These are phyloP conservation scores for Tylopilus sp. DNA, from an alignment of 768 basidiomycete species.

Conservation along the genomic window DNA sequence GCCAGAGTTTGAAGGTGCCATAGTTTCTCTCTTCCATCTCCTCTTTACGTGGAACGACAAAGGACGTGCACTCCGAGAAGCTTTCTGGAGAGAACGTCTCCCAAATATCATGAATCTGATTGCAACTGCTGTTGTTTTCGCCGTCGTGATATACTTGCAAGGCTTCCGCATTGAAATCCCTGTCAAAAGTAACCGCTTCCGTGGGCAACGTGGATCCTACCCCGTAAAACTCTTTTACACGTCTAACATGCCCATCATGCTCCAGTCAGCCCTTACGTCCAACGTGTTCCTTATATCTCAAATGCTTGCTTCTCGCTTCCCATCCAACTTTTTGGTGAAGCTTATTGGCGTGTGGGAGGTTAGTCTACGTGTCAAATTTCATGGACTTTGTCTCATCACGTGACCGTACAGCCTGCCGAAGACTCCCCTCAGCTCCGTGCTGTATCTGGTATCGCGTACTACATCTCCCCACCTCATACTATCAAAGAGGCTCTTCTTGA, in stretches of 20 bases:
- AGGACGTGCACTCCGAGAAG: slow-evolving; percentile 92
- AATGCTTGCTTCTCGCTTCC: slow-evolving; percentile 93
- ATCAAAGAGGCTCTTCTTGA: slow-evolving; percentile 84
- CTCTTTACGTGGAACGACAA: slow-evolving; percentile 99
- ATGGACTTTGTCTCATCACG: no score
- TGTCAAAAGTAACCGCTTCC: slow-evolving; percentile 93
- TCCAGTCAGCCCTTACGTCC: slow-evolving; percentile 87
- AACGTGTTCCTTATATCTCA: slow-evolving; percentile 96
- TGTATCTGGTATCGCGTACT: slow-evolving; percentile 90
- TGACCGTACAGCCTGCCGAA: slow-evolving; percentile 71
- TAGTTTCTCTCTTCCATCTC: slow-evolving; percentile 95
- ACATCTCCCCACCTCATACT: slow-evolving; percentile 97
- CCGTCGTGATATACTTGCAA: slow-evolving; percentile 95
- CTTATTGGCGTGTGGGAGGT: slow-evolving; percentile 99
- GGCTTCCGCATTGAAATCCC: slow-evolving; percentile 99
- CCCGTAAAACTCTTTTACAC: slow-evolving; percentile 99
- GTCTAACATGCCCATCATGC: slow-evolving; percentile 99
- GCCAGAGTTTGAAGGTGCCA: slow-evolving; percentile 95
- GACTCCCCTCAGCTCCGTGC: slow-evolving; percentile 92
- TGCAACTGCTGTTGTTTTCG: slow-evolving; percentile 89
- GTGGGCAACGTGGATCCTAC: slow-evolving; percentile 94
- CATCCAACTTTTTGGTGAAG: slow-evolving; percentile 82
- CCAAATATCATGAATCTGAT: slow-evolving; percentile 98
- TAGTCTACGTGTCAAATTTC: slow-evolving; percentile 19
- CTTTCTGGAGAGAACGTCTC: slow-evolving; percentile 95